Percentiles rank a stretch among this genome's conserved stretches.
Evolutionary conservation across 2,329 filamentous ascomycete genomes (phyloP).

Genomic region (Penicillium oxalicum): DNA sequence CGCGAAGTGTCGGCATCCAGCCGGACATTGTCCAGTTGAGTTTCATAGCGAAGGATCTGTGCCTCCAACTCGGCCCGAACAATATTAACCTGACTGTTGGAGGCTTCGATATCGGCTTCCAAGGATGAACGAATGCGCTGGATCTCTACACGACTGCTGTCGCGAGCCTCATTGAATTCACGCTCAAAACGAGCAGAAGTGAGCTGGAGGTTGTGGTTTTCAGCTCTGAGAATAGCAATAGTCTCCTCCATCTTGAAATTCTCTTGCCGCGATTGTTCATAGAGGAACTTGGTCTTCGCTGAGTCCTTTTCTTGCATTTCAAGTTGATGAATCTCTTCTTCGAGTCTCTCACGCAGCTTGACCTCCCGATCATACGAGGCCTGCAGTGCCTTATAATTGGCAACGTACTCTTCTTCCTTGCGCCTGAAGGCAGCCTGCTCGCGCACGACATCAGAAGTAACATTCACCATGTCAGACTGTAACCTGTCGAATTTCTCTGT

Average conservation of each 20-base stretch:
- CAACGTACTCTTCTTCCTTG: conserved; percentile 54
- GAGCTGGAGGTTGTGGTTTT: conserved; percentile 66
- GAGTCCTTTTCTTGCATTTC: conserved; percentile 69
- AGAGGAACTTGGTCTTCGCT: conserved; percentile 70
- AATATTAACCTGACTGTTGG: conserved; percentile 79
- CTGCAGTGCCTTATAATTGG: conserved; percentile 50
- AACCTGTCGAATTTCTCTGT: conserved; percentile 76
- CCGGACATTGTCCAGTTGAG: conserved; percentile 69
- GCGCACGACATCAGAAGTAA: conserved; percentile 71
- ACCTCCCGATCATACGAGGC: conserved; percentile 62
- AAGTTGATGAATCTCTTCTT: conserved; percentile 54
- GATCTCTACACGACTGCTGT: conserved; percentile 72
- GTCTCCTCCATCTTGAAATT: conserved; percentile 59
- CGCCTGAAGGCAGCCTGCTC: conserved; percentile 75
- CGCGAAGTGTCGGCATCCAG: conserved; percentile 76
- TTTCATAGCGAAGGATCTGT: conserved; percentile 65
- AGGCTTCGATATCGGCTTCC: conserved; percentile 74
- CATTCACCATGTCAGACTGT: conserved; percentile 78
- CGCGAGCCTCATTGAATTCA: conserved; percentile 77
- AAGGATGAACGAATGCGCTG: conserved; percentile 72
- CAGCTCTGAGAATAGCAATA: conserved; percentile 43
- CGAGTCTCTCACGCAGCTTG: conserved; percentile 55
- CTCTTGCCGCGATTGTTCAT: conserved; percentile 58
- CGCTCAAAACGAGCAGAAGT: conserved; percentile 65
- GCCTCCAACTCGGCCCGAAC: conserved; percentile 76